Evolutionary conservation across 2,329 filamentous ascomycete species (phyloP), one percentile per base, ranked within the genome.

Genomic region (Sporothrix protearum): DNA sequence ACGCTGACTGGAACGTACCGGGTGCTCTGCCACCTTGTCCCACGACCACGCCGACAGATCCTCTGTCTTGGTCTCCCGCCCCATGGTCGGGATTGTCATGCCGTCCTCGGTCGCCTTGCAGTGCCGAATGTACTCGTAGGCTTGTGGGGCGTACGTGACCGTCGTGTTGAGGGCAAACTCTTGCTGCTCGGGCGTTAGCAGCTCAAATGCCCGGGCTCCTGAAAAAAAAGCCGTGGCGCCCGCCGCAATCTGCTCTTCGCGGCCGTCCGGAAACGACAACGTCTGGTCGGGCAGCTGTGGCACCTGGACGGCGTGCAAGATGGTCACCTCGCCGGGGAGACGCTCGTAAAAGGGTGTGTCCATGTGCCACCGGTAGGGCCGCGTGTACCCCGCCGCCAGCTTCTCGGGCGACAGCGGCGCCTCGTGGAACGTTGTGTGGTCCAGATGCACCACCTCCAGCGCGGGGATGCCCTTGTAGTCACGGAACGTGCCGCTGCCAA

Each of bases 361-460:
- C 69, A 94, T 93, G 78, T 93, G 91, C 91, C 91, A 94, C 70
- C 91, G 83, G 80, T 92, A 93, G 80, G 92, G 88, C 80, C 81
- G 81, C 0, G 85, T 86, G 72, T 78, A 83, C 1, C 79, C 76
- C 71, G 82, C 83, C 1, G 81, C 79, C 3, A 73, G 63, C 1
- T 78, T 77, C 6, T 76, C 71, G 0, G 76, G 71, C 0, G 89
- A 84, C 72, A 93, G n/a, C 2, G 73, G 73, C 7, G 47, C 4
- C 30, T 73, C 72, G 45, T 75, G 73, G 51, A 74, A 74, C 0
- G 72, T 73, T 7, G 72, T 73, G 70, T 74, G 72, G 68, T 73
- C 71, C 53, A 73, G 39, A 42, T 74, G 73, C 1, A 73, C 53
- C 1, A 74, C 69, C 49, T 72, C 71, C 2, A 74, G 72, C 10